These are phyloP conservation scores for Achaetomium macrosporum DNA, from an alignment of 2,329 filamentous ascomycete species.

Conservation along the genomic window DNA sequence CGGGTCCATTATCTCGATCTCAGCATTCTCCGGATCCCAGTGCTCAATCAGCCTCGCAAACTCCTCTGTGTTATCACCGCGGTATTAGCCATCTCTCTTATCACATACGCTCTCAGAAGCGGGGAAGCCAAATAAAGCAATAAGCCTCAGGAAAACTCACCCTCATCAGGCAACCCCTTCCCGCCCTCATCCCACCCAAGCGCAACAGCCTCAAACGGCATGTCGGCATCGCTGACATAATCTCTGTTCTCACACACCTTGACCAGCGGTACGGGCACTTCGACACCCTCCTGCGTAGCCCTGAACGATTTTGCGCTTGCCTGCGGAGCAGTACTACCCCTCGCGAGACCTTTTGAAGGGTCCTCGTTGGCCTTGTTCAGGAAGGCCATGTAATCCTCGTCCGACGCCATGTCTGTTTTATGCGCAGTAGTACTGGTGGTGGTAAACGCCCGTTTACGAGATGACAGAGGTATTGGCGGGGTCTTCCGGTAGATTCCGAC, in stretches of 20 bases:
- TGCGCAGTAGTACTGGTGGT: neutral
- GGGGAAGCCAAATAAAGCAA: slow-evolving; percentile 12
- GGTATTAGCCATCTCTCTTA: neutral
- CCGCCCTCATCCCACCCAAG: slow-evolving; percentile 53
- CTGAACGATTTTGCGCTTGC: slow-evolving; percentile 38
- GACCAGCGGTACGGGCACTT: slow-evolving; percentile 55
- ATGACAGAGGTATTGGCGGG: no score
- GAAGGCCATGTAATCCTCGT: slow-evolving; percentile 79
- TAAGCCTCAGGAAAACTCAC: slow-evolving; percentile 36
- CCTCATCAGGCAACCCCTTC: slow-evolving; percentile 53
- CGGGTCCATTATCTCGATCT: slow-evolving; percentile 60
- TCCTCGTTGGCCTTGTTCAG: slow-evolving; percentile 82
- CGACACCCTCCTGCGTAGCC: slow-evolving; percentile 46
- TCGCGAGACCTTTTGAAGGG: slow-evolving; percentile 53
- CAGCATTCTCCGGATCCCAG: slow-evolving; percentile 44
- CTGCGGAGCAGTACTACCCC: slow-evolving; percentile 19
- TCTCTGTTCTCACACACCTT: slow-evolving; percentile 51
- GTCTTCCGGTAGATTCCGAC: no score
- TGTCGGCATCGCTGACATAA: slow-evolving; percentile 78
- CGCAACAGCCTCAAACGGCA: slow-evolving; percentile 74
- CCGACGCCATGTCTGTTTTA: slow-evolving; percentile 55
- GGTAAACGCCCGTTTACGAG: neutral
- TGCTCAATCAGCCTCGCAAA: slow-evolving; percentile 64
- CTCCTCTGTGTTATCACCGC: slow-evolving; percentile 45
- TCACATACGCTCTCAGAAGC: neutral